These are phyloP conservation scores for Sporisorium exsertum DNA, from an alignment of 1,284 basidiomycete species.

Conservation along the genomic window DNA sequence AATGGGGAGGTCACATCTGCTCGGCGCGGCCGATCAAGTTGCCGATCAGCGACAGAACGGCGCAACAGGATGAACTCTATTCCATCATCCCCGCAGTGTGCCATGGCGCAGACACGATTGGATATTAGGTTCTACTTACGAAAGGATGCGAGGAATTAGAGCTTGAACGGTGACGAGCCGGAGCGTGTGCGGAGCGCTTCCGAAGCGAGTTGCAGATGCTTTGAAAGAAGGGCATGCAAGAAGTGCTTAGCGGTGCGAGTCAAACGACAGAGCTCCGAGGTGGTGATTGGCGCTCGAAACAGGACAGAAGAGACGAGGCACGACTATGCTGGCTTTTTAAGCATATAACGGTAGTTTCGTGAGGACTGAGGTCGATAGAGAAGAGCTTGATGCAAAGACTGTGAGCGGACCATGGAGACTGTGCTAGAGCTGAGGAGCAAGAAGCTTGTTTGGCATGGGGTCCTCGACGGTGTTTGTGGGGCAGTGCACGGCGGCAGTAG, in stretches of 20 bases:
- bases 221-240: too few relatives aligned
- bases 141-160: not conserved
- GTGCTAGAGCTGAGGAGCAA: constrained; percentile 7
- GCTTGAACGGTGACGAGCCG: not conserved
- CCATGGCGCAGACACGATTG: not conserved
- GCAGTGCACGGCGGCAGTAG: constrained; percentile 3
- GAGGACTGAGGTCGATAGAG: not conserved
- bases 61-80: not conserved
- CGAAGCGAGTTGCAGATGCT: not conserved
- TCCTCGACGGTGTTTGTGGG: constrained; percentile 6
- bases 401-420: constrained; percentile 8
- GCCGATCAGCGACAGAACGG: not conserved
- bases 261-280: not conserved
- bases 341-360: too few relatives aligned
- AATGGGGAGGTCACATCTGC: not conserved
- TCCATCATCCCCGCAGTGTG: not conserved
- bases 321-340: not conserved
- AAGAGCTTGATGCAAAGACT: constrained; percentile 15
- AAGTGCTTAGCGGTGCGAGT: not conserved
- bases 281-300: not conserved
- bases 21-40: not conserved
- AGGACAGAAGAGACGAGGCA: not conserved
- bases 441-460: not conserved
- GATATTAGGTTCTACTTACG: not conserved
- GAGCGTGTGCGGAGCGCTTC: not conserved